Percentiles rank a stretch among this genome's conserved stretches.
These are phyloP conservation scores for Neocallimastix lanati DNA, from an alignment of 192 early-diverging fungal species.

Conservation along the genomic window DNA sequence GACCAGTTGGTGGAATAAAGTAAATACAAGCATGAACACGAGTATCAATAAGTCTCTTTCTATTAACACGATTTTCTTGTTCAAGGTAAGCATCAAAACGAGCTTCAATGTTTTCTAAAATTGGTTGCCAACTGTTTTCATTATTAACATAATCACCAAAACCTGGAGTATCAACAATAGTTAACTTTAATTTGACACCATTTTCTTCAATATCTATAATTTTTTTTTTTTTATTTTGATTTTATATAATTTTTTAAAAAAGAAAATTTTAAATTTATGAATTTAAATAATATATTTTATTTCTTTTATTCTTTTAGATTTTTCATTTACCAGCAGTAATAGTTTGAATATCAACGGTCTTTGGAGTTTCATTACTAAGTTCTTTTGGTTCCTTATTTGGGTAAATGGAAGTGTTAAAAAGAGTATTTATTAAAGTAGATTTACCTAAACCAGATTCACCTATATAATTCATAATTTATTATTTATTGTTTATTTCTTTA, in stretches of 20 bases:
- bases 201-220: constrained; percentile 78
- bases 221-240: neutral
- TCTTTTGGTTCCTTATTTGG: constrained; percentile 57
- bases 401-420: constrained; percentile 80
- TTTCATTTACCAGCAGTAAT: constrained; percentile 39
- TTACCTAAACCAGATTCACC: constrained; percentile 92
- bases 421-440: constrained; percentile 95
- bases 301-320: too few species aligned
- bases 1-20: constrained; percentile 91
- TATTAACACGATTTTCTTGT: constrained; percentile 77
- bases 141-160: constrained; percentile 99
- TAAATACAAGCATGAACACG: constrained; percentile 89
- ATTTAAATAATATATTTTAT: too few species aligned
- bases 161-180: constrained; percentile 95
- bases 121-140: constrained; percentile 89
- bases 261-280: too few species aligned
- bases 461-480: too few species aligned
- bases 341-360: constrained; percentile 61
- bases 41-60: constrained; percentile 79
- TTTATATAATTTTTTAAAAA: too few species aligned
- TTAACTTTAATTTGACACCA: constrained; percentile 78
- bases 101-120: constrained; percentile 96
- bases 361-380: constrained; percentile 41
- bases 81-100: constrained; percentile 88
- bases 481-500: too few species aligned